phyloP scores from a whole-genome alignment of 495 filamentous ascomycete species.

The Penicillium simplicissimum region DNA sequence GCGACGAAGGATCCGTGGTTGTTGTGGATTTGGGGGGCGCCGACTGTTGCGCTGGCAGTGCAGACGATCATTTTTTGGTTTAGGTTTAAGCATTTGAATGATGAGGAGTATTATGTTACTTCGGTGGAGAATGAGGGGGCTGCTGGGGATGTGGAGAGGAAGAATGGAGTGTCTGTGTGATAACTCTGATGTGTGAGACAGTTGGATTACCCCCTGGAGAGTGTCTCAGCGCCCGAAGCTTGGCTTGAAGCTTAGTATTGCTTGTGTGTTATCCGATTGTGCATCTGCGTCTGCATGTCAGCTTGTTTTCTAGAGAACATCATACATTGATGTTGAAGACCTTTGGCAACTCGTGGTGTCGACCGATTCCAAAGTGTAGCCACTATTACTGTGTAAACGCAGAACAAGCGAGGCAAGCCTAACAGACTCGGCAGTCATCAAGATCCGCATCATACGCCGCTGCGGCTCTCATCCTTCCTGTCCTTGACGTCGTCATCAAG shows the following conservation, averaged over 20 bases:
- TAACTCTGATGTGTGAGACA: background rate
- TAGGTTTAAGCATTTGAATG: constrained; percentile 45
- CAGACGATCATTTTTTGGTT: constrained; percentile 53
- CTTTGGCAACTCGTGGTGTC: too few relatives aligned
- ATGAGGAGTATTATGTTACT: constrained; percentile 44
- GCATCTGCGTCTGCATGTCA: too few relatives aligned
- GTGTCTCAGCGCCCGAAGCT: background rate
- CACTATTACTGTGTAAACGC: too few relatives aligned
- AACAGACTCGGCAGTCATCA: background rate
- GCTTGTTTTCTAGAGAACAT: too few relatives aligned
- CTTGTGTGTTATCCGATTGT: background rate
- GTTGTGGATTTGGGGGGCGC: constrained; percentile 55
- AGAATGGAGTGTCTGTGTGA: background rate
- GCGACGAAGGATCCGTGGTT: constrained; percentile 62
- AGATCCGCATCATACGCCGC: background rate
- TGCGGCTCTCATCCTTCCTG: background rate
- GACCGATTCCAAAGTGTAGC: too few relatives aligned
- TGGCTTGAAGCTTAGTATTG: constrained; percentile 1
- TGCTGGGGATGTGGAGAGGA: background rate
- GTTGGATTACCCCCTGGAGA: background rate
- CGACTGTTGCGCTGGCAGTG: constrained; percentile 47
- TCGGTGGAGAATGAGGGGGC: constrained; percentile 18
- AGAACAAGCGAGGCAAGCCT: too few relatives aligned
- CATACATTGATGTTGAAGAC: too few relatives aligned
- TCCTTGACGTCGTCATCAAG: background rate